Conservation (phyloP, 805 yeast genomes). For the Saturnispora galanensis region DNA sequence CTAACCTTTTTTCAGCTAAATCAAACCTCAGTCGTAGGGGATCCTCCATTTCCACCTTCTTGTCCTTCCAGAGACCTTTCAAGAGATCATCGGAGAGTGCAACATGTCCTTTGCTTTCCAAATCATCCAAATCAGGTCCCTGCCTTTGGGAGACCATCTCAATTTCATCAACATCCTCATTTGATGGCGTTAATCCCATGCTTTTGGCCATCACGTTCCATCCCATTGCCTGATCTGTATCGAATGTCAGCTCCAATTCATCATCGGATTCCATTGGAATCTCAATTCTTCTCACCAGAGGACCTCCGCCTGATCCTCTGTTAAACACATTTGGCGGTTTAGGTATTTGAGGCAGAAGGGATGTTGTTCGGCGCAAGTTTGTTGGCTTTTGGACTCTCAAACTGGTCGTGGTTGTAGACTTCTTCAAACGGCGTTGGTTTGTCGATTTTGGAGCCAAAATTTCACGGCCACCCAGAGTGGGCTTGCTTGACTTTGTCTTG, state of each 20-base stretch:
- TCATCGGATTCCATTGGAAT: slow-evolving; percentile 3
- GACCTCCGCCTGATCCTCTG: not conserved
- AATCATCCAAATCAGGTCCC: not conserved
- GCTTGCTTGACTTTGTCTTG: not conserved
- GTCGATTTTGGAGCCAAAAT: not conserved
- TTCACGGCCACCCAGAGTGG: not conserved
- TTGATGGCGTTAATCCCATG: slow-evolving; percentile 9
- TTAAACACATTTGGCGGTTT: not conserved
- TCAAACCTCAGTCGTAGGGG: slow-evolving; percentile 19
- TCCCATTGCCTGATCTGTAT: slow-evolving; percentile 1
- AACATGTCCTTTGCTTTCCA: slow-evolving; percentile 18
- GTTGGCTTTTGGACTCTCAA: not conserved
- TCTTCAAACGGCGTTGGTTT: not conserved
- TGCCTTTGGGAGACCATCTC: slow-evolving; percentile 26
- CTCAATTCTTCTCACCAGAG: not conserved
- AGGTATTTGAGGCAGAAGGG: not conserved
- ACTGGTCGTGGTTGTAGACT: not conserved
- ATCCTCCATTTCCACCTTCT: slow-evolving; percentile 12
- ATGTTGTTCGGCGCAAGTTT: not conserved
- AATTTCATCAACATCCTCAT: slow-evolving; percentile 38
- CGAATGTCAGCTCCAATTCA: slow-evolving; percentile 5
- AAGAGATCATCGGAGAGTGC: slow-evolving; percentile 23
- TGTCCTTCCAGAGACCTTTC: slow-evolving; percentile 18
- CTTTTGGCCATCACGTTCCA: not conserved
- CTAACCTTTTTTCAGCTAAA: slow-evolving; percentile 1